Evolutionary conservation across 2,329 filamentous ascomycete genomes (phyloP).

Genomic region (Myriosclerotinia scirpicola): DNA sequence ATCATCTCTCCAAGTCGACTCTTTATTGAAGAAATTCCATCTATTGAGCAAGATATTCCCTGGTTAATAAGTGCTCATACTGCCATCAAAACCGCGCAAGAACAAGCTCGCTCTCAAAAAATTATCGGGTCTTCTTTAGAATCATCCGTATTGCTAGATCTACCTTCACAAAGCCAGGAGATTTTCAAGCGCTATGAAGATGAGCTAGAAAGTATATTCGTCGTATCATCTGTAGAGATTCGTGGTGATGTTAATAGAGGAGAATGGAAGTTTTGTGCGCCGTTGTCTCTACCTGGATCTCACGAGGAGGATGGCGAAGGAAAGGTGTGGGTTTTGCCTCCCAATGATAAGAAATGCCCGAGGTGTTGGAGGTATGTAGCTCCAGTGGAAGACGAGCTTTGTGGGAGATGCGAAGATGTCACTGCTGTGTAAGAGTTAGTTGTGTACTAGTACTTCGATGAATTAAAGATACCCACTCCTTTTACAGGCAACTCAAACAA

Average conservation of each 20-base stretch:
- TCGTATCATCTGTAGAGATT: slow-evolving; percentile 64
- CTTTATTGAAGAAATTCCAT: background rate
- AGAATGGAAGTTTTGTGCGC: slow-evolving; percentile 47
- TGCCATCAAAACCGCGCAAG: slow-evolving; percentile 73
- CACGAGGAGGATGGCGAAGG: slow-evolving; percentile 24
- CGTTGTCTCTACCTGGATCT: slow-evolving; percentile 32
- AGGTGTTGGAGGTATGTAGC: slow-evolving; percentile 88
- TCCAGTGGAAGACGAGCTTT: slow-evolving; percentile 64
- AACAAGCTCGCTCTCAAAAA: slow-evolving; percentile 69
- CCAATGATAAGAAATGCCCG: slow-evolving; percentile 68
- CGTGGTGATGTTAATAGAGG: slow-evolving; percentile 45
- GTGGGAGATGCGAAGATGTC: slow-evolving; percentile 65
- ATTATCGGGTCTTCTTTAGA: slow-evolving; percentile 79
- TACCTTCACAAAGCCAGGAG: slow-evolving; percentile 42
- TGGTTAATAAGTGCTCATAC: slow-evolving; percentile 46
- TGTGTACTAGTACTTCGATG: background rate
- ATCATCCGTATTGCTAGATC: slow-evolving; percentile 62
- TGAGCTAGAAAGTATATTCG: slow-evolving; percentile 59
- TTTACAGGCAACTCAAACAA: background rate
- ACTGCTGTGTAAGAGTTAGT: background rate
- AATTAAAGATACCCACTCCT: slow-evolving; percentile 17
- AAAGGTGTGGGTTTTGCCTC: slow-evolving; percentile 42
- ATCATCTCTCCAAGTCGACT: slow-evolving; percentile 25
- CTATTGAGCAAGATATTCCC: slow-evolving; percentile 30
- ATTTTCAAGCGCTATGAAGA: slow-evolving; percentile 38